phyloP scores from a whole-genome alignment of 768 basidiomycete species.

The Mycena capillaripes region DNA sequence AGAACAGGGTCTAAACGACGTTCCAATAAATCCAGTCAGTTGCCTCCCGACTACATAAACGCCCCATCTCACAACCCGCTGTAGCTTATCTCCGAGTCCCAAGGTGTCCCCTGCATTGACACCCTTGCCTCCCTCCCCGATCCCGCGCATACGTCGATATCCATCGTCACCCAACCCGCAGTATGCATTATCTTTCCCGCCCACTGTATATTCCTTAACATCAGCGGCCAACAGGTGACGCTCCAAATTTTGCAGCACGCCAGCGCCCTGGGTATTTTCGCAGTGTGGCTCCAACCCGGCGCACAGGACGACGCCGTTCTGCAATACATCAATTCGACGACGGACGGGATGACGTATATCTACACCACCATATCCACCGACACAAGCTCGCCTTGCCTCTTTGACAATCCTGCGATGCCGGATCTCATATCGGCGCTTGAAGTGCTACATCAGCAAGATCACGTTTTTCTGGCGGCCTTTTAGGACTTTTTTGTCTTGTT shows the following conservation, averaged over 20 bases:
- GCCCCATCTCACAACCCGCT: no score
- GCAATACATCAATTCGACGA: conserved; percentile 21
- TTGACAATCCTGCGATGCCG: no score
- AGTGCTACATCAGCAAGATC: no score
- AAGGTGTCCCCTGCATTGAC: conserved; percentile 57
- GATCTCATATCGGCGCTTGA: no score
- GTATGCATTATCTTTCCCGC: conserved; percentile 42
- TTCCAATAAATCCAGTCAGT: conserved; percentile 66
- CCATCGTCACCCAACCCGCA: conserved; percentile 68
- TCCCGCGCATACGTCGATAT: conserved; percentile 64
- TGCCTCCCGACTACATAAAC: no score
- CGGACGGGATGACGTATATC: conserved; percentile 15
- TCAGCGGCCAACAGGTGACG: conserved; percentile 63
- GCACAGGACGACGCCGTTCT: conserved; percentile 62
- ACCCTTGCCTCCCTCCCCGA: conserved; percentile 56
- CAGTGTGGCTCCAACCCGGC: conserved; percentile 79
- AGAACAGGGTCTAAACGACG: conserved; percentile 57
- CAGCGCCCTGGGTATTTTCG: conserved; percentile 57
- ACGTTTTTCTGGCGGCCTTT: background rate
- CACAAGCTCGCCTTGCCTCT: no score
- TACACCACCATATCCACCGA: no score
- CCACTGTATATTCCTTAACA: no score
- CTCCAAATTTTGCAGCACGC: conserved; percentile 62
- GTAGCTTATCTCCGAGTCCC: conserved; percentile 49
- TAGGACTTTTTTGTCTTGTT: conserved; percentile 1